Percentiles rank a stretch among this genome's conserved stretches.
These are phyloP conservation scores for Ambrosia trifida DNA, from an alignment of 129 eudicot species.

Conservation along the genomic window DNA sequence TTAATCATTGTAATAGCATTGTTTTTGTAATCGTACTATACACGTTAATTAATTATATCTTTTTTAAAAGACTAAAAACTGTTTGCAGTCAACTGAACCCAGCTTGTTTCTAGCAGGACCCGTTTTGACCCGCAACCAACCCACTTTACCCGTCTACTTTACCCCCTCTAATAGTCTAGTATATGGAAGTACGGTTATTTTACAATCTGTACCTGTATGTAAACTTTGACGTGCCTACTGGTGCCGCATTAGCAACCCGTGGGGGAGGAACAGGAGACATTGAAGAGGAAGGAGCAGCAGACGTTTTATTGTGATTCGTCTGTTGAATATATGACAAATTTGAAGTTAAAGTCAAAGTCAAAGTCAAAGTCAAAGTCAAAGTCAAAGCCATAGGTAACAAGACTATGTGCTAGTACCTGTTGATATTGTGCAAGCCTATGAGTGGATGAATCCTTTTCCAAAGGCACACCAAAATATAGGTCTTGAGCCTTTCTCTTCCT, in stretches of 20 bases:
- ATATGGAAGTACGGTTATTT: background rate
- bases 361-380: slow-evolving; percentile 17
- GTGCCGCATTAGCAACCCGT: slow-evolving; percentile 49
- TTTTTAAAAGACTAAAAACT: too few species aligned
- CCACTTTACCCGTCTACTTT: background rate
- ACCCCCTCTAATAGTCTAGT: background rate
- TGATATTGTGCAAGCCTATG: slow-evolving; percentile 30
- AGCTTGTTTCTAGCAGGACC: too few species aligned
- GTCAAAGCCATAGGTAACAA: slow-evolving; percentile 7
- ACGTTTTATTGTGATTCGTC: slow-evolving; percentile 46
- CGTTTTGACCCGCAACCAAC: slow-evolving; percentile 1
- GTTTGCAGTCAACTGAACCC: too few species aligned
- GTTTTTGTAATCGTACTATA: background rate
- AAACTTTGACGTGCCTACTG: slow-evolving; percentile 7
- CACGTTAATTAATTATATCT: background rate
- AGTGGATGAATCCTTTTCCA: slow-evolving; percentile 29
- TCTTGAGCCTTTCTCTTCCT: slow-evolving; percentile 52
- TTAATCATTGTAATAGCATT: background rate
- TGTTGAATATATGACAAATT: slow-evolving; percentile 30
- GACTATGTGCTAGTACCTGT: slow-evolving; percentile 37
- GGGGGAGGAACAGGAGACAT: slow-evolving; percentile 47
- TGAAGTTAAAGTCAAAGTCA: slow-evolving; percentile 10
- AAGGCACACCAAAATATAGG: slow-evolving; percentile 37
- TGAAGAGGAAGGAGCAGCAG: slow-evolving; percentile 61
- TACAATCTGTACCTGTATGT: slow-evolving; percentile 4